Base-by-base conservation (phyloP, 2,329 filamentous ascomycete genomes). In the Incumbomyces lentus region DNA sequence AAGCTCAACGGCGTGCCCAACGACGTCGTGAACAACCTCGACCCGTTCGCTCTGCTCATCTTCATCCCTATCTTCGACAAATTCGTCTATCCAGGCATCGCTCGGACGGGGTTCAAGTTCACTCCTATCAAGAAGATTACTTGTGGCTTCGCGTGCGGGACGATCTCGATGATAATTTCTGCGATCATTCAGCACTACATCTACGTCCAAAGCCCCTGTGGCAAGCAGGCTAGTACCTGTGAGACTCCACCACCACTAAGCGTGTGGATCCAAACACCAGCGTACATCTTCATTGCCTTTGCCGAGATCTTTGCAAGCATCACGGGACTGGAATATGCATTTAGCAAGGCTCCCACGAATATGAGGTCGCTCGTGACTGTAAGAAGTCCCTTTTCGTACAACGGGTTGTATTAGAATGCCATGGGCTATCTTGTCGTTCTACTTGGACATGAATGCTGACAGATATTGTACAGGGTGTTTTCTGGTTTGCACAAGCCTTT, bases 281-380 rank as follows among this genome's bases (percentile, higher is more conserved):
- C 55, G 18, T 60, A 59, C 37, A 50, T 60, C 13, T 47, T 59
- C 12, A 52, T 58, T 19, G 58, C 52, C 31, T 52, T 60, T 41
- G 57, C 58, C 36, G 58, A 60, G 45, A 58, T 59, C 34, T 49
- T 60, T 37, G 55, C 54, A 2, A 74, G 69, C 10, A 71, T 79
- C 48, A 79, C 76, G 2, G 79, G 79, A 1, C 77, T 84, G 53
- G 84, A 87, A 61, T 86, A 86, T 53, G 84, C 84, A 30, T 88
- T 80, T 68, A 81, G 80, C 61, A 86, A 86, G 65, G 82, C 83
- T 0, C 84, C 84, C 19, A 78, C 75, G 58, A 87, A 86, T 68
- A 89, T 89, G 84, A 81, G 82, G 54, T 84, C 80, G 1, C 8
- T 26, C 22, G 22, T 26, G 5, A 26, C 49, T 54, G 13, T 16